Percentiles rank a stretch among this genome's conserved stretches.
phyloP scores from a whole-genome alignment of 2,329 filamentous ascomycete species.

The Cordyceps cicadae region DNA sequence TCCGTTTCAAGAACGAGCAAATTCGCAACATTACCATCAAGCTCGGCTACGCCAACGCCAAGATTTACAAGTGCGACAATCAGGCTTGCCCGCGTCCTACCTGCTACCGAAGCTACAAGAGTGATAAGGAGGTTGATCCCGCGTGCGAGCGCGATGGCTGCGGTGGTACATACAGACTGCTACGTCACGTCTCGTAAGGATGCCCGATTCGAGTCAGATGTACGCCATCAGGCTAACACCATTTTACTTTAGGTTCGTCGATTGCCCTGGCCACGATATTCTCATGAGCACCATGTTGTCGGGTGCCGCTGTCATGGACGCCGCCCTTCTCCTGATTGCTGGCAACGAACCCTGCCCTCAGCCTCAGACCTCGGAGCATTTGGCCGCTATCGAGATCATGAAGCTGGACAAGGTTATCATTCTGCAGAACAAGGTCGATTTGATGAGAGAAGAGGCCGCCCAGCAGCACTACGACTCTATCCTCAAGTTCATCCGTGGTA shows the following conservation, averaged over 20 bases:
- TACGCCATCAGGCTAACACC: neutral
- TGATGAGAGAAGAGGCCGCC: conserved; percentile 94
- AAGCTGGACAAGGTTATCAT: conserved; percentile 99
- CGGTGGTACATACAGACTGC: conserved; percentile 73
- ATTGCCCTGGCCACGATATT: conserved; percentile 99
- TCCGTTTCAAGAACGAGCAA: conserved; percentile 99
- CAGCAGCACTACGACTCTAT: conserved; percentile 94
- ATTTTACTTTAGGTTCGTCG: conserved; percentile 63
- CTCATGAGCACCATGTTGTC: conserved; percentile 99
- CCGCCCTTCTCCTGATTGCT: conserved; percentile 88
- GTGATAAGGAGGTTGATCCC: conserved; percentile 96
- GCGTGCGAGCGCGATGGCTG: conserved; percentile 93
- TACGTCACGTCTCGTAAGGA: conserved; percentile 84
- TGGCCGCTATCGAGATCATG: conserved; percentile 99
- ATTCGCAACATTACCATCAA: conserved; percentile 99
- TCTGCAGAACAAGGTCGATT: conserved; percentile 97
- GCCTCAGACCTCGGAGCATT: conserved; percentile 95
- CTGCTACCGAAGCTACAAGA: conserved; percentile 96
- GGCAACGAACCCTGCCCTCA: conserved; percentile 98
- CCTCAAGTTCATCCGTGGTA: conserved; percentile 95
- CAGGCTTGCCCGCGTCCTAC: conserved; percentile 81
- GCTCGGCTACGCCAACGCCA: conserved; percentile 97
- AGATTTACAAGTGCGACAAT: conserved; percentile 99
- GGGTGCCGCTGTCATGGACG: conserved; percentile 98
- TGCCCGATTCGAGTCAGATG: neutral